phyloP scores from a whole-genome alignment of 345 rosid genomes.

The Xanthoceras sorbifolium region DNA sequence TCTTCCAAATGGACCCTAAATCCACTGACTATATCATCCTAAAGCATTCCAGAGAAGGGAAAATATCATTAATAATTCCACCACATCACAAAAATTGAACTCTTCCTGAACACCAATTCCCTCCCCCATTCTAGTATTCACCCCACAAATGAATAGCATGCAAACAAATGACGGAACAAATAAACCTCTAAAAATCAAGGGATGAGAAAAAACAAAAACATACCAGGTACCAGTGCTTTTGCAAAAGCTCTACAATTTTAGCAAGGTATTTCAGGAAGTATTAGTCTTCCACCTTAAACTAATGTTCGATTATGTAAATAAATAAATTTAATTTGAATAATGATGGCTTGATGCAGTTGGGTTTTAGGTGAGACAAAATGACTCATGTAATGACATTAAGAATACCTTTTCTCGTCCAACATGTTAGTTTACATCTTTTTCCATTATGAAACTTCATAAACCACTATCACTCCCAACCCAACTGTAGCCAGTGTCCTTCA shows the following conservation, averaged over 20 bases:
- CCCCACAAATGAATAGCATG: background rate
- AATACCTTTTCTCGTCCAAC: background rate
- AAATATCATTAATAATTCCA: background rate
- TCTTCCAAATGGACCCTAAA: too few species aligned
- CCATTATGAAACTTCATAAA: conserved; percentile 19
- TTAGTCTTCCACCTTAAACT: too few species aligned
- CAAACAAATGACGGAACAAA: background rate
- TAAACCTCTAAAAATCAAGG: background rate
- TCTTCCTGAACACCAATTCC: background rate
- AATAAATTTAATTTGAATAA: background rate
- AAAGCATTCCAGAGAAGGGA: background rate
- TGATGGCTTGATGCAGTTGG: background rate
- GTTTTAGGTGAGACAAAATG: background rate
- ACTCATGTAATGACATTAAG: background rate
- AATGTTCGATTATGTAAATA: too few species aligned
- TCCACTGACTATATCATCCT: background rate
- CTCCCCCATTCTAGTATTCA: background rate
- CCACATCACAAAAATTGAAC: background rate
- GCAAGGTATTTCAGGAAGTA: too few species aligned
- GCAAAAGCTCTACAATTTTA: too few species aligned
- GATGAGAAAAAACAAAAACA: background rate
- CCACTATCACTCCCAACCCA: conserved; percentile 56
- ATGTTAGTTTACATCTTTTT: background rate
- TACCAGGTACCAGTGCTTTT: conserved; percentile 53
- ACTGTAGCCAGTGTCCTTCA: conserved; percentile 66